Evolutionary conservation across 306 rosid species (phyloP).

Genomic region (Sesbania bispinosa): DNA sequence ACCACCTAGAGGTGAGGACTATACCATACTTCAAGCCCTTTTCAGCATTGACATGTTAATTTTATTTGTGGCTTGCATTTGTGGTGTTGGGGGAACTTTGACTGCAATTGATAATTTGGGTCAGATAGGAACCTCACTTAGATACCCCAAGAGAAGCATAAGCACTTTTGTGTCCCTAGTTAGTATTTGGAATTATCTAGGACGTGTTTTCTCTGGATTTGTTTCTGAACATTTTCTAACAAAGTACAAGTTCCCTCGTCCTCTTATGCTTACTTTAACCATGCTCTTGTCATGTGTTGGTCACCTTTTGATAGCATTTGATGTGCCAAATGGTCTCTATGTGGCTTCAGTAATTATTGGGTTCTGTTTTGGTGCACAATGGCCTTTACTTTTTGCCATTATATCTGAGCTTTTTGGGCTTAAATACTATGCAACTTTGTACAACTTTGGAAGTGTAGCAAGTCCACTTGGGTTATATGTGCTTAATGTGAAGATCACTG

Average conservation of each 20-base stretch:
- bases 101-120: conserved; percentile 60
- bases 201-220: conserved; percentile 49
- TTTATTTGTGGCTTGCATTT: conserved; percentile 40
- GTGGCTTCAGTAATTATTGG: conserved; percentile 64
- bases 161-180: conserved; percentile 60
- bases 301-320: conserved; percentile 54
- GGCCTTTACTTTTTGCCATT: conserved; percentile 78
- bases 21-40: conserved; percentile 59
- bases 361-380: conserved; percentile 73
- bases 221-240: conserved; percentile 39
- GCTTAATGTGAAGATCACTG: conserved; percentile 41
- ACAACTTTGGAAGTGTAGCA: conserved; percentile 71
- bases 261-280: conserved; percentile 44
- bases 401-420: conserved; percentile 80
- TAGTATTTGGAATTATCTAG: conserved; percentile 63
- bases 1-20: conserved; percentile 63
- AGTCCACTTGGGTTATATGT: conserved; percentile 58
- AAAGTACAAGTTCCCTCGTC: conserved; percentile 46
- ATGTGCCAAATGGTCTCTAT: conserved; percentile 43
- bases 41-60: conserved; percentile 59
- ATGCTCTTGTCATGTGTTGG: conserved; percentile 45
- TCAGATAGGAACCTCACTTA: conserved; percentile 51
- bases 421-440: conserved; percentile 73
- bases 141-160: conserved; percentile 46
- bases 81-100: conserved; percentile 59